Conservation (phyloP, 2,329 filamentous ascomycete genomes). For the Sclerotinia nivalis region DNA sequence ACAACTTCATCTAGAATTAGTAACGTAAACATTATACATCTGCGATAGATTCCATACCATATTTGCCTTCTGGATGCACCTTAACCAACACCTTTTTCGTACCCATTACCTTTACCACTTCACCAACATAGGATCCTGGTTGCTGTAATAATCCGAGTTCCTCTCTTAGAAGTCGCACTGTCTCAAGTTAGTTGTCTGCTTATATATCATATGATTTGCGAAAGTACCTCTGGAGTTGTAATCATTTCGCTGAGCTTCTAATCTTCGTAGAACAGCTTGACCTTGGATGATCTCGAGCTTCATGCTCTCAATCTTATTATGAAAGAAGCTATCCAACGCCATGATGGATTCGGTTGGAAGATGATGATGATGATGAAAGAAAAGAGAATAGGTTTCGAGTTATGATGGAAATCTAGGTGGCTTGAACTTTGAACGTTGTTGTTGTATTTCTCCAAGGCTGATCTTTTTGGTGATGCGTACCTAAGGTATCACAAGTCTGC, state of each 20-base stretch:
- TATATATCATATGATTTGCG: neutral
- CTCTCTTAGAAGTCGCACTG: conserved; percentile 86
- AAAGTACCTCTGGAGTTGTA: conserved; percentile 79
- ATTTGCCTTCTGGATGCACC: conserved; percentile 99
- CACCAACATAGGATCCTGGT: conserved; percentile 95
- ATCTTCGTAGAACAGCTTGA: conserved; percentile 87
- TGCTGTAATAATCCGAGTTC: conserved; percentile 95
- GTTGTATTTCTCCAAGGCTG: conserved; percentile 17
- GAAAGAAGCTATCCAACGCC: conserved; percentile 99
- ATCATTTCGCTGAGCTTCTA: conserved; percentile 98
- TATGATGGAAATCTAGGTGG: neutral
- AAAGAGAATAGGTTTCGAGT: neutral
- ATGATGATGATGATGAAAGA: neutral
- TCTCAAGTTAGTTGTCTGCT: conserved; percentile 30
- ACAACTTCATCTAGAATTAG: conserved; percentile 63
- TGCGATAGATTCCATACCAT: conserved; percentile 61
- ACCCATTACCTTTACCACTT: conserved; percentile 99
- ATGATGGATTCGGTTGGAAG: conserved; percentile 55
- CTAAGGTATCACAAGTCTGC: conserved; percentile 17
- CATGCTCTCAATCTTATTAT: conserved; percentile 99
- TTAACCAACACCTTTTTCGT: conserved; percentile 99
- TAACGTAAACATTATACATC: too few species aligned
- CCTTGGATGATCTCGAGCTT: conserved; percentile 99
- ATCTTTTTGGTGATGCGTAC: conserved; percentile 22
- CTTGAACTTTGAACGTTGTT: conserved; percentile 1